A percentile compares a stretch with the other conserved stretches of the same genome.
Conservation (phyloP, 2,329 filamentous ascomycete species). For the Exophiala oligosperma region DNA sequence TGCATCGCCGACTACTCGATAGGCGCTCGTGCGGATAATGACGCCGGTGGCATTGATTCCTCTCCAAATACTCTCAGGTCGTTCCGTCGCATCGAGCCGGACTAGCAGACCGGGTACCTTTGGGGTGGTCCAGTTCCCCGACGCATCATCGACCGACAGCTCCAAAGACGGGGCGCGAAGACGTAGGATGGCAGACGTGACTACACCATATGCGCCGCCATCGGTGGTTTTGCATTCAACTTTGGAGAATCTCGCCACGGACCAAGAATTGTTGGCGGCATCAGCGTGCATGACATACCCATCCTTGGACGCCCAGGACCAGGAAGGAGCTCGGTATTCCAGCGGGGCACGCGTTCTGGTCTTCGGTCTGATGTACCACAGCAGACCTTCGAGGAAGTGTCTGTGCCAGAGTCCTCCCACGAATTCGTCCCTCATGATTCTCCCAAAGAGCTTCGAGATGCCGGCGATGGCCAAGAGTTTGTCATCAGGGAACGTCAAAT, state of each 20-base stretch:
- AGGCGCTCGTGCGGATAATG: conserved; percentile 28
- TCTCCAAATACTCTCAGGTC: background rate
- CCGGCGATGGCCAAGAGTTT: conserved; percentile 25
- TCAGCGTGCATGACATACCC: conserved; percentile 17
- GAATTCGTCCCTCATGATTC: conserved; percentile 8
- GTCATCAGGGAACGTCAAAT: conserved; percentile 18
- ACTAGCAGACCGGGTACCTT: conserved; percentile 7
- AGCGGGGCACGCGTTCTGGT: background rate
- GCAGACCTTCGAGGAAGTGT: conserved; percentile 10
- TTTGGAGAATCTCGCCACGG: conserved; percentile 3
- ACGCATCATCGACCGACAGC: background rate
- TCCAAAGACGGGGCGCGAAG: conserved; percentile 10
- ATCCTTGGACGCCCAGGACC: conserved; percentile 24
- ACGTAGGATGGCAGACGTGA: conserved; percentile 4
- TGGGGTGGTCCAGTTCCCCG: conserved; percentile 5
- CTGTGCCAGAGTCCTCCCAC: conserved; percentile 15
- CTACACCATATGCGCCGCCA: conserved; percentile 9
- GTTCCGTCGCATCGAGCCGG: conserved; percentile 9
- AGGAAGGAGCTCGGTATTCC: conserved; percentile 20
- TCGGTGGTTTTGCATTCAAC: background rate
- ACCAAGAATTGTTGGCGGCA: conserved; percentile 10
- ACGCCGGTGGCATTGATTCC: conserved; percentile 16
- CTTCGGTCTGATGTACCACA: conserved; percentile 17
- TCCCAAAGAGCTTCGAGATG: conserved; percentile 14
- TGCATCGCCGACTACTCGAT: conserved; percentile 20